A percentile compares a stretch with the other conserved stretches of the same genome.
These are phyloP conservation scores for Solanum clarkiae DNA, from an alignment of 257 asterid genomes.

Conservation along the genomic window DNA sequence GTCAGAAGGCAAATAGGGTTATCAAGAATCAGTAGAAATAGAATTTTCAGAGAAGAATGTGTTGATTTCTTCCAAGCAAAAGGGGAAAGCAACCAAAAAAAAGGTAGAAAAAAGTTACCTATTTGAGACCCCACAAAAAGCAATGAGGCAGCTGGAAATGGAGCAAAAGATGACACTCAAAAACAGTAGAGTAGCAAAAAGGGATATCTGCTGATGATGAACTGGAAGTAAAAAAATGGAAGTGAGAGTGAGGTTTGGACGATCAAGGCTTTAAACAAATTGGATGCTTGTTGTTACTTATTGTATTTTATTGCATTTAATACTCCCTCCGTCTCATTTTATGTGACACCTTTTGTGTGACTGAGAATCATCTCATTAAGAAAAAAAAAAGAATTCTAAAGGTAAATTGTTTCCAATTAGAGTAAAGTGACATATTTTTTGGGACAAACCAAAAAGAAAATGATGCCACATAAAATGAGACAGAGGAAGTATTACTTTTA, in stretches of 20 bases:
- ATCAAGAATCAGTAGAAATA: background rate
- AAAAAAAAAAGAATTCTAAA: fast-evolving
- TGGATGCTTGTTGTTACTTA: too few species aligned
- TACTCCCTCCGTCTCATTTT: too few species aligned
- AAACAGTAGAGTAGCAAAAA: background rate
- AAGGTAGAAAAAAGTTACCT: background rate
- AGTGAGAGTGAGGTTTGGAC: background rate
- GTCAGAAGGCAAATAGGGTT: background rate
- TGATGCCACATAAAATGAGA: too few species aligned
- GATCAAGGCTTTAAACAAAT: too few species aligned
- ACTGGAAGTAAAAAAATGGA: background rate
- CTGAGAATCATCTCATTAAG: too few species aligned
- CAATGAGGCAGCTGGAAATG: background rate
- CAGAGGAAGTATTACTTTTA: too few species aligned
- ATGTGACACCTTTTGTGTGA: too few species aligned
- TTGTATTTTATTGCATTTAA: too few species aligned
- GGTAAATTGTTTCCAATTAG: too few species aligned
- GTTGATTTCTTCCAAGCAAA: background rate
- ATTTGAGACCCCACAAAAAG: background rate
- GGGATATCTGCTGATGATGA: background rate
- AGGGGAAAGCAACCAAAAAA: background rate
- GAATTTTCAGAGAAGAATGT: background rate
- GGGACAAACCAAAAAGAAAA: too few species aligned
- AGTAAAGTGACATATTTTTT: too few species aligned
- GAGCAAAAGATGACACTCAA: background rate